These are phyloP conservation scores for Fusarium palustre DNA, from an alignment of 2,329 filamentous ascomycete genomes.

Conservation along the genomic window DNA sequence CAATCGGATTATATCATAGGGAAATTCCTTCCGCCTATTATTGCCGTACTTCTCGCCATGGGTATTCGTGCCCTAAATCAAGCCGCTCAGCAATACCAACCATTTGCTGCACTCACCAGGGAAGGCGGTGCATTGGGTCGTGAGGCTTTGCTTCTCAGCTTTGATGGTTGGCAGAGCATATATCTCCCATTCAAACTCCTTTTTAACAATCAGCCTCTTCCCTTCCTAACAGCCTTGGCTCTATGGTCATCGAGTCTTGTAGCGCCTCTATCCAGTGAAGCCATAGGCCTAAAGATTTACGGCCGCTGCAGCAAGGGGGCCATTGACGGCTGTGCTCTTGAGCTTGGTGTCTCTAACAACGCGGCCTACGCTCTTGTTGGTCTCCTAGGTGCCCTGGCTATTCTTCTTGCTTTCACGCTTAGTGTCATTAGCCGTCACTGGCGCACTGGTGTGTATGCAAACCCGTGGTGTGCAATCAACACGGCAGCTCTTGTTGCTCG, in stretches of 20 bases:
- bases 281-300: constrained; percentile 41
- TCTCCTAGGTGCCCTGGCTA: constrained; percentile 15
- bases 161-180: constrained; percentile 53
- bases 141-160: constrained; percentile 58
- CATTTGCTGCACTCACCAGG: constrained; percentile 57
- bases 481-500: constrained; percentile 37
- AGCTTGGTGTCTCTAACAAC: constrained; percentile 32
- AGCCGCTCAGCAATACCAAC: constrained; percentile 57
- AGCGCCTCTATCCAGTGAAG: constrained; percentile 38
- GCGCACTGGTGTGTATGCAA: constrained; percentile 40
- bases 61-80: constrained; percentile 56
- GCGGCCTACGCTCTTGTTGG: constrained; percentile 32
- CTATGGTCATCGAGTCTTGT: constrained; percentile 25
- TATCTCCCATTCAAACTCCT: constrained; percentile 52
- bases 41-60: constrained; percentile 55
- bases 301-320: constrained; percentile 33
- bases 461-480: constrained; percentile 38
- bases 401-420: constrained; percentile 20
- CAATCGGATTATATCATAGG: constrained; percentile 53
- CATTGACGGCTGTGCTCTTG: constrained; percentile 37
- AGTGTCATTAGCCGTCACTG: constrained; percentile 36
- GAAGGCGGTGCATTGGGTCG: constrained; percentile 53
- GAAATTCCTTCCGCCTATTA: constrained; percentile 56
- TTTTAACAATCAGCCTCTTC: constrained; percentile 51
- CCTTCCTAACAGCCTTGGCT: constrained; percentile 32